These are phyloP conservation scores for Aspergillus olivimuriae DNA, from an alignment of 495 filamentous ascomycete species.

Conservation along the genomic window DNA sequence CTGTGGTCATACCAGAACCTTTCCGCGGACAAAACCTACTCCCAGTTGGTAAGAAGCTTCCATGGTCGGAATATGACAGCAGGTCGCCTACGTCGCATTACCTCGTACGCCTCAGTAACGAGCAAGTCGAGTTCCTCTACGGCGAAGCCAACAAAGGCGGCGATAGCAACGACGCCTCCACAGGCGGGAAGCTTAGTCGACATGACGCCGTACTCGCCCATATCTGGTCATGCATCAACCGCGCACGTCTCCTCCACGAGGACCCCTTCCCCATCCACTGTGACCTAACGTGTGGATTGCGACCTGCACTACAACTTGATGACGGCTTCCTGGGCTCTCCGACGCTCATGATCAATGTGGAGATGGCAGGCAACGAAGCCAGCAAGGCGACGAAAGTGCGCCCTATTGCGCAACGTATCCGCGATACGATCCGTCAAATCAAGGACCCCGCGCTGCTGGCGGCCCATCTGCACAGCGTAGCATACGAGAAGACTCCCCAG, in stretches of 20 bases:
- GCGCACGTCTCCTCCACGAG: constrained; percentile 16
- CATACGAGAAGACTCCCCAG: constrained; percentile 25
- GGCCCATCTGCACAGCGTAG: constrained; percentile 21
- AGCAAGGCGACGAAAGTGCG: background rate
- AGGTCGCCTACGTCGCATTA: constrained; percentile 15
- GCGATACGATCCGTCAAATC: constrained; percentile 18
- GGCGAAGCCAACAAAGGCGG: constrained; percentile 1
- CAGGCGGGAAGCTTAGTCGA: constrained; percentile 15
- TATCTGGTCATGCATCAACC: constrained; percentile 24
- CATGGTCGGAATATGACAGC: constrained; percentile 23
- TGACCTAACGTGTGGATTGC: constrained; percentile 16
- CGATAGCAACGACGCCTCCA: background rate
- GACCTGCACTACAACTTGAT: constrained; percentile 13
- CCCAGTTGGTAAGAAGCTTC: constrained; percentile 15
- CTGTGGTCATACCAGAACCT: constrained; percentile 8
- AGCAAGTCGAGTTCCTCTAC: constrained; percentile 13
- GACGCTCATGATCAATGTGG: constrained; percentile 20
- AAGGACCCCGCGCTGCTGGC: constrained; percentile 11
- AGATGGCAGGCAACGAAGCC: constrained; percentile 12
- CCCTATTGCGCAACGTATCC: constrained; percentile 13
- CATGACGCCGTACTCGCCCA: constrained; percentile 29
- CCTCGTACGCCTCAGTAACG: constrained; percentile 17
- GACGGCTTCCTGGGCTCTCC: constrained; percentile 21
- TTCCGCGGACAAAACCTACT: constrained; percentile 9
- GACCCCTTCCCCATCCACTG: constrained; percentile 16